Percentiles rank a stretch among this genome's conserved stretches.
Evolutionary conservation across 805 yeast genomes (phyloP).

Genomic region (Spathaspora gorwiae): DNA sequence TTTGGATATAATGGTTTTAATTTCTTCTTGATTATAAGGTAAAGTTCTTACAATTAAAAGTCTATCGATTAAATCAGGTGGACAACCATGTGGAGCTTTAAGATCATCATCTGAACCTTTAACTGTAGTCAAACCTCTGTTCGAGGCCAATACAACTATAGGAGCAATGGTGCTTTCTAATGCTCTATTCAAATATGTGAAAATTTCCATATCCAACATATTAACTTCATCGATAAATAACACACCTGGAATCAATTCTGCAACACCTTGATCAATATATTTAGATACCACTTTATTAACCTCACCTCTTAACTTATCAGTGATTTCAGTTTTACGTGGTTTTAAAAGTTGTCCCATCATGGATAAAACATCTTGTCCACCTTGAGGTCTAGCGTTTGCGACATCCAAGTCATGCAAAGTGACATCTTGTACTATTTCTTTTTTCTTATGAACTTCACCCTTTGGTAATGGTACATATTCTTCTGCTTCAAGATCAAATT

Average conservation of each 20-base stretch:
- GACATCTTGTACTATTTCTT: slow-evolving; percentile 96
- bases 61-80: slow-evolving; percentile 90
- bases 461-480: slow-evolving; percentile 98
- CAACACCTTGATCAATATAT: slow-evolving; percentile 97
- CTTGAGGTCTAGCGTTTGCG: slow-evolving; percentile 93
- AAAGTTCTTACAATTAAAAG: slow-evolving; percentile 86
- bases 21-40: slow-evolving; percentile 82
- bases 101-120: slow-evolving; percentile 82
- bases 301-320: slow-evolving; percentile 90
- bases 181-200: slow-evolving; percentile 91
- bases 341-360: slow-evolving; percentile 96
- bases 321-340: slow-evolving; percentile 94
- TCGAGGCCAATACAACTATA: slow-evolving; percentile 91
- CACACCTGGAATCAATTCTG: slow-evolving; percentile 97
- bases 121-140: slow-evolving; percentile 87
- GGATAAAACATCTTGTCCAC: slow-evolving; percentile 93
- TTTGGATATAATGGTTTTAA: slow-evolving; percentile 73
- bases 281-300: slow-evolving; percentile 94
- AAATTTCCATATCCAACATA: slow-evolving; percentile 96
- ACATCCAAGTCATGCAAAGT: slow-evolving; percentile 94
- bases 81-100: slow-evolving; percentile 92
- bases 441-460: slow-evolving; percentile 97
- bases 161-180: slow-evolving; percentile 91
- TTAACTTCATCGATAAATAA: slow-evolving; percentile 96
- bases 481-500: slow-evolving; percentile 96